Evolutionary conservation across 768 basidiomycete genomes (phyloP), one percentile per base, ranked within the genome.

Genomic region (Tricholoma saponaceum): DNA sequence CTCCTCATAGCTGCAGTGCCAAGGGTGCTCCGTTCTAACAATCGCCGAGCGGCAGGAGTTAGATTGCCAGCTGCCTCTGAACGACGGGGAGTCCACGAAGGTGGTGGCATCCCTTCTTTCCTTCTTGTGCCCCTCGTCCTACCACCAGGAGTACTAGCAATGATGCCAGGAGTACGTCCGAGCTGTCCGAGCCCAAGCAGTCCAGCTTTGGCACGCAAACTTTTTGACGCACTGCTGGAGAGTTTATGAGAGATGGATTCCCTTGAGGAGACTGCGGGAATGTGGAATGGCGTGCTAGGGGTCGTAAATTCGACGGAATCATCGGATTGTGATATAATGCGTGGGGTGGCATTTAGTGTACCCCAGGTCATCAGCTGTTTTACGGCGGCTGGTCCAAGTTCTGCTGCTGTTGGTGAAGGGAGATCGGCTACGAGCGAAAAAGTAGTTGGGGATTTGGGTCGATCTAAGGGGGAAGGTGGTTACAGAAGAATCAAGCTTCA

Each of bases 361-460:
- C 97, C 97, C 94, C 93, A 95, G 12, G 97, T 99, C 89, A 98
- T 94, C 14, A 99, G 82, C 63, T 98, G 88, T 66, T 94, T 93
- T 52, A 98, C 80, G 0, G 92, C 90, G 4, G 79, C 75, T 1
- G 94, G 84, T 0, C 91, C 92, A 47, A 98, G 81, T 65, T 91
- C 79, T 5, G 85, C 81, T 0, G 94, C 87, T 6, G 89, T 90
- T 1, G 95, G 95, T 0, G 95, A 92, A 3, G 97, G 96, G 9
- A 96, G 72, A 55, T 84, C 83, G 13, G 93, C 87, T 20, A 99
- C 87, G 18, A 97, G 85, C 2, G 87, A 78, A 69, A 92, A 93
- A 58, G 75, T 75, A 51, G 72, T 71, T 4, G 87, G 81, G 9
- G 84, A 83, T 61, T 72, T 79, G 16, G 83, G 84, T 49, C 78